These are phyloP conservation scores for Camellia lanceoleosa DNA, from an alignment of 148 eudicot species.

Conservation along the genomic window DNA sequence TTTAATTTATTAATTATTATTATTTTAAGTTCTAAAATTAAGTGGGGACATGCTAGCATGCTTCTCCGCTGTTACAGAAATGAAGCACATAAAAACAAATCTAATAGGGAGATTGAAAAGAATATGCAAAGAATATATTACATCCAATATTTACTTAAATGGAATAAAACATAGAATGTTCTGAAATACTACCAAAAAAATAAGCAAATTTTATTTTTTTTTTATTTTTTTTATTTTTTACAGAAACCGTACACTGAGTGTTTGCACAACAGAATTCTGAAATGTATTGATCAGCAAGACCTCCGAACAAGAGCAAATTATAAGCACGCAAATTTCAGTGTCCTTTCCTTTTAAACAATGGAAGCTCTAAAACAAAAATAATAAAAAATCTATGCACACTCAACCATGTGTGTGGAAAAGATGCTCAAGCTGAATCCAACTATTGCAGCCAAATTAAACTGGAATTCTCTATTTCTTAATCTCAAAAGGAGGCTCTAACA, in stretches of 20 bases:
- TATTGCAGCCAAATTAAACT: neutral
- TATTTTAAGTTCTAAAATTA: too few species aligned
- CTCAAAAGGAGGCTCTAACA: neutral
- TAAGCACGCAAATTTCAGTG: neutral
- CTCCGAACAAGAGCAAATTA: neutral
- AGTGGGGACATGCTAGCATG: neutral
- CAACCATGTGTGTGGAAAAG: neutral
- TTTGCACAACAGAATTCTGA: neutral
- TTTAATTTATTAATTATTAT: too few species aligned
- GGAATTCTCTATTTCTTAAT: neutral
- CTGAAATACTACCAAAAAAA: neutral
- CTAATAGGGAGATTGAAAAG: neutral
- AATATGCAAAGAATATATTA: neutral
- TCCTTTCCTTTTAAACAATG: neutral
- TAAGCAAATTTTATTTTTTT: too few species aligned
- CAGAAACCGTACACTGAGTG: neutral
- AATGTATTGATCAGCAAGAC: neutral
- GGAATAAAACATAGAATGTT: neutral
- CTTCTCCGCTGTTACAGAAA: neutral
- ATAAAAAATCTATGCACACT: neutral
- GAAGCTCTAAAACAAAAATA: too few species aligned
- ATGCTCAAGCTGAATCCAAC: neutral
- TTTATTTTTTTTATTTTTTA: too few species aligned
- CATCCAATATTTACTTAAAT: too few species aligned
- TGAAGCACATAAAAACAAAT: neutral